Base-by-base conservation (phyloP, 768 basidiomycete species). In the Leccinum broughii region DNA sequence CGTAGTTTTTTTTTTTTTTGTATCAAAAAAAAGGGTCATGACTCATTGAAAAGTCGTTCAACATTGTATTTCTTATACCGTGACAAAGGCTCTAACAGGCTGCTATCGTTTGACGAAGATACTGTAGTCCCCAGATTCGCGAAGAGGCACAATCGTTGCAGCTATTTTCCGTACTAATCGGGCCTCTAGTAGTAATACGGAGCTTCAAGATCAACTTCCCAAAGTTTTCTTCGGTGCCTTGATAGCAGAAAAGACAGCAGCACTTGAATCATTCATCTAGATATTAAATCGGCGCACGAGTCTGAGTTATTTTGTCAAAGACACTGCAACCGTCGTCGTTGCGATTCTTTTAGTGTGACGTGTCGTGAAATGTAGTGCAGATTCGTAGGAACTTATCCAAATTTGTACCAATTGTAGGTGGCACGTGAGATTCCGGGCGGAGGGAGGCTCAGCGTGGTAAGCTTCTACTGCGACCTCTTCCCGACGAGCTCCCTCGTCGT, bases 371-470 rank as follows among this genome's bases (percentile, higher is more conserved):
- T 44, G 13, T 35, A 35, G 10, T 11, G 1, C 3, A 17, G 44
- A 20, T 46, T 46, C 17, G 46, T 46, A 46, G 46, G 20, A 41
- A 41, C 17, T 41, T 41, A 4, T 51, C 67, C 26, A 64, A 64
- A 68, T 70, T 59, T 53, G 58, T 68, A 52, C 13, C 1, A 13
- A 41, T 39, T 35, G 24, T 7, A 7, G 6, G 51, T 17, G 63
- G 56, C 68, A 69, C 68, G 68, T 69, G 68, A 66, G 66, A 2
- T 20, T 20, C 11, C 34, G 26, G 7, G 37, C 35, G 50, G 41
- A 48, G 13, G 41, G 57, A 17, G 44, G 39, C 30, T 26, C 39
- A 26, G 46, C 49, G 63, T 57, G 55, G 58, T 51, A 50, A 7
- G 32, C n/a, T 44, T 10, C n/a, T 51, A 26, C 60, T 49, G 39